A percentile compares a stretch with the other conserved stretches of the same genome.
phyloP scores from a whole-genome alignment of 164 flowering plant genomes.

The Dillenia turbinata region DNA sequence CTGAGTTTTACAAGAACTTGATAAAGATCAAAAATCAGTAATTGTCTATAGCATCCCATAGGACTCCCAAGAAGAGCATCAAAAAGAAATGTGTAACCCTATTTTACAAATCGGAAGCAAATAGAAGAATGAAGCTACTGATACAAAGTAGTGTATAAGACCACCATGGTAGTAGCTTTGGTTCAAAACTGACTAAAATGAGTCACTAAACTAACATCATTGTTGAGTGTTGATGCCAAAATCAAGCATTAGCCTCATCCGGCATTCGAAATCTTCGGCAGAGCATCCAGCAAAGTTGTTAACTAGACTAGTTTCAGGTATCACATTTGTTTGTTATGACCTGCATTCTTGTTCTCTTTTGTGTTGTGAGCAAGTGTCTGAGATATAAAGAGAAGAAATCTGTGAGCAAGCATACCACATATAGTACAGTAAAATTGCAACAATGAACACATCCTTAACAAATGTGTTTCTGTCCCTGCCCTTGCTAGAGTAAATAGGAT shows the following conservation, averaged over 20 bases:
- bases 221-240: no score
- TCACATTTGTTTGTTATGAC: slow-evolving; percentile 8
- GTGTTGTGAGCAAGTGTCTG: slow-evolving; percentile 1
- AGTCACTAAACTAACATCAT: not conserved
- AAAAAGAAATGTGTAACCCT: no score
- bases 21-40: no score
- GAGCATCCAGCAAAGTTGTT: slow-evolving; percentile 2
- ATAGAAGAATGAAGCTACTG: not conserved
- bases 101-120: not conserved
- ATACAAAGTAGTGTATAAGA: not conserved
- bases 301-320: slow-evolving; percentile 3
- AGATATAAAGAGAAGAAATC: not conserved
- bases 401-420: not conserved
- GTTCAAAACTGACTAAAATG: not conserved
- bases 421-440: no score
- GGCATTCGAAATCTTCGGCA: slow-evolving; percentile 6
- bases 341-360: slow-evolving; percentile 6
- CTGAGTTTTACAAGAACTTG: no score
- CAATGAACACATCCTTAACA: no score
- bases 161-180: not conserved
- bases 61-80: no score
- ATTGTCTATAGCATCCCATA: no score
- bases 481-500: not conserved
- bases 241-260: slow-evolving; percentile 6
- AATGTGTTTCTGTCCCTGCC: no score